Percentiles rank a stretch among this genome's conserved stretches.
phyloP scores from a whole-genome alignment of 208 protist genomes.

The Trypanosomatidae sp. region DNA sequence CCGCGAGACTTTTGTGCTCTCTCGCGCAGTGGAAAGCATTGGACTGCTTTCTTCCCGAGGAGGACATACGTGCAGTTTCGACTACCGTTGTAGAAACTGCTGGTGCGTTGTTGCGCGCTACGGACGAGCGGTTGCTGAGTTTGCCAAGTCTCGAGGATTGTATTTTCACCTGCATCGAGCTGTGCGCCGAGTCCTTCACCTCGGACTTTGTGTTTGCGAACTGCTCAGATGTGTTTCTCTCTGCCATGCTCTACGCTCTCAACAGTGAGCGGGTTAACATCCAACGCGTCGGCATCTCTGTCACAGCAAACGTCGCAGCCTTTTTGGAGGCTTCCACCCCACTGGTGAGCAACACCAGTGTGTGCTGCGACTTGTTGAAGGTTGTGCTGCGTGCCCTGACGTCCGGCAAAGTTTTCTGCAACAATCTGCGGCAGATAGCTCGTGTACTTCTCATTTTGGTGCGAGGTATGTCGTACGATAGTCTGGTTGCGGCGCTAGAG shows the following conservation, averaged over 20 bases:
- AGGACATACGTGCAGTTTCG: conserved; percentile 35
- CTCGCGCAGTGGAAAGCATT: conserved; percentile 70
- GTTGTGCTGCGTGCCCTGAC: conserved; percentile 32
- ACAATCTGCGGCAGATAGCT: conserved; percentile 33
- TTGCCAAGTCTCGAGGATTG: conserved; percentile 64
- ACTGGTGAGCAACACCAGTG: conserved; percentile 15
- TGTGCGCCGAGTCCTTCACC: conserved; percentile 67
- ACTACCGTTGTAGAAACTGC: conserved; percentile 40
- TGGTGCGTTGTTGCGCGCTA: conserved; percentile 46
- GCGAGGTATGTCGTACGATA: conserved; percentile 10
- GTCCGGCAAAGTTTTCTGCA: conserved; percentile 25
- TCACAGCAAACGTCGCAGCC: conserved; percentile 42
- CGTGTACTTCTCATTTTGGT: conserved; percentile 25
- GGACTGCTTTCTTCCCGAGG: conserved; percentile 63
- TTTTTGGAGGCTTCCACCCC: conserved; percentile 32
- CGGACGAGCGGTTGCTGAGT: conserved; percentile 48
- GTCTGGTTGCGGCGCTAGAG: conserved; percentile 16
- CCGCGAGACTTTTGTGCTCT: conserved; percentile 50
- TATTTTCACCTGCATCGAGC: conserved; percentile 62
- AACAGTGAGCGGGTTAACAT: conserved; percentile 41
- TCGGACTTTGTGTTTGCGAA: conserved; percentile 46
- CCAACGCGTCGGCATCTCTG: conserved; percentile 63
- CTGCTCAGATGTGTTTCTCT: conserved; percentile 52
- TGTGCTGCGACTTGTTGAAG: conserved; percentile 27
- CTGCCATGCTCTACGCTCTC: conserved; percentile 70